Evolutionary conservation across 345 rosid species (phyloP), one percentile per base, ranked within the genome.

Genomic region (Conringia planisiliqua): DNA sequence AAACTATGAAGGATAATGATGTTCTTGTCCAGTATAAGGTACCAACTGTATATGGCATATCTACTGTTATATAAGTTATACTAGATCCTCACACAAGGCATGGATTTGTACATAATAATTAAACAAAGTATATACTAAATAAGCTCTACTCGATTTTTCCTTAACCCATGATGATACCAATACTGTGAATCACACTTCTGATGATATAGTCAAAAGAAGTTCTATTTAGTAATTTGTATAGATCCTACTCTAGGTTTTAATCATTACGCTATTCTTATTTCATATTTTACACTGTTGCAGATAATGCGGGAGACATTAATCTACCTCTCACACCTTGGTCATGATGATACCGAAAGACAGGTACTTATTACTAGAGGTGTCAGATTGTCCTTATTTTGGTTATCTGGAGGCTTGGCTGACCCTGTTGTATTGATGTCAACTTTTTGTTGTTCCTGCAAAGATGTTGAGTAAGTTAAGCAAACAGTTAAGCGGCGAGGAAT

Each of bases 11-110:
- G 77, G 99, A 96, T 81, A 92, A 92, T 69, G 99, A 96, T 85
- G 96, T 96, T 66, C 98, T 92, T 73, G 95, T 96, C 78, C 99
- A 96, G 59, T 96, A 92, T 63, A 96, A 96, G 98, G 99, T 95
- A 70, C 43, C 35, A 55, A 27, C 24, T 39, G 10, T 22, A 12
- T 32, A 36, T 30, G 43, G 46, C 27, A 22, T 43, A 50, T 75
- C 67, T 68, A 59, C 46, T 40, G 44, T 47, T 65, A 9, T 24
- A 30, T n/a, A 56, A 44, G 59, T 66, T 24, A 22, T 56, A 35
- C 50, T 33, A 56, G 33, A 32, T 74, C 39, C 59, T 36, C 67
- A 47, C 18, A 10, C 46, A 20, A 10, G 18, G 18, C 43, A 54
- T 72, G 32, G 29, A 61, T 63, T 30, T 54, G 7, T 61, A 12